phyloP scores from a whole-genome alignment of 768 basidiomycete species.

The Lentinus tigrinus region DNA sequence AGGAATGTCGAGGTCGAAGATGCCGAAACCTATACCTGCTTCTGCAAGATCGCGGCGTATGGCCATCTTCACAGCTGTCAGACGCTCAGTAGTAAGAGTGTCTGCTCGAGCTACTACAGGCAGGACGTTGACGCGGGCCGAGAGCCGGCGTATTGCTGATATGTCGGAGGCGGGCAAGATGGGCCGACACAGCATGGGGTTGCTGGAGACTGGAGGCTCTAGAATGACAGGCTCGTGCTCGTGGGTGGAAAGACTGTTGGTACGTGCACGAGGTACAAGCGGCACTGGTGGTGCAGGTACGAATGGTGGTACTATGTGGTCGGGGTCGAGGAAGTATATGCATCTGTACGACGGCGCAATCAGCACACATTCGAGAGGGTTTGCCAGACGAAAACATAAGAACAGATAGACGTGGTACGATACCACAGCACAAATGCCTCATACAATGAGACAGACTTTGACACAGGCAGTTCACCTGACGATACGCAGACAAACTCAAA shows the following conservation, averaged over 20 bases:
- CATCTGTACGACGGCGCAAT: constrained; percentile 47
- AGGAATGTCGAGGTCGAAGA: constrained; percentile 75
- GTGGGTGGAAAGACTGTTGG: constrained; percentile 68
- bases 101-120: constrained; percentile 84
- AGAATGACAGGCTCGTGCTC: constrained; percentile 77
- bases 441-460: no score
- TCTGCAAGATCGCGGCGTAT: constrained; percentile 79
- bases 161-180: constrained; percentile 72
- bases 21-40: constrained; percentile 85
- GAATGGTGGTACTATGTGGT: constrained; percentile 71
- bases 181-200: constrained; percentile 65
- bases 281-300: constrained; percentile 67
- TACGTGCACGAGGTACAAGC: constrained; percentile 64
- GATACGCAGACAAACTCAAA: no score
- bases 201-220: constrained; percentile 74
- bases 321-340: constrained; percentile 86
- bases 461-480: no score
- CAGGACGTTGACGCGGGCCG: constrained; percentile 82
- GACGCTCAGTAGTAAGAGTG: constrained; percentile 76
- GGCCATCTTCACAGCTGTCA: constrained; percentile 76
- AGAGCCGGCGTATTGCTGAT: constrained; percentile 73
- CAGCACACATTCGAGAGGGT: constrained; percentile 1
- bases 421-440: no score
- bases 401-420: no score
- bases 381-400: background rate